Base-by-base conservation (phyloP, 306 rosid species). In the Pyrus bretschneideri region DNA sequence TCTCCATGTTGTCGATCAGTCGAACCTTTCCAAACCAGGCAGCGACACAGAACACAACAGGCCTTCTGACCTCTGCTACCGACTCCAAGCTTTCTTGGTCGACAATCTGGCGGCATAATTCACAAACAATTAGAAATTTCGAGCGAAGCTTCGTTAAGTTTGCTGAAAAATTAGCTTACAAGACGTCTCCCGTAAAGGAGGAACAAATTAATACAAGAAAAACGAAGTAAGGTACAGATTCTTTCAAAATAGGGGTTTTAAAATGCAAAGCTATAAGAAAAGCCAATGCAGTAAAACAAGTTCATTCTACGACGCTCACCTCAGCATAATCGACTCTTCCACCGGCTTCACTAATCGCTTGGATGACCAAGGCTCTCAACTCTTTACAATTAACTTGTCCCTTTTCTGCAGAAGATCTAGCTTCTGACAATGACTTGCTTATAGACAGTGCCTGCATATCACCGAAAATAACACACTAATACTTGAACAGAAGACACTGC, bases 291-390 rank as follows among this genome's bases (percentile, higher is more conserved):
- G 38, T 58, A 21, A 55, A 35, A 70, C 63, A 38, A 42, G 25
- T 52, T 55, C 72, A 61, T 49, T 21, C 58, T 38, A 54, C 11
- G 60, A 9, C 27, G 59, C 77, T 85, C 76, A 92, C 97, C 97
- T 92, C 99, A 2, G 91, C 93, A 85, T 95, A 95, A 76, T 95
- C 99, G 75, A 95, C 76, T 78, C 68, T 81, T 78, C 99, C 99
- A 46, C 97, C 96, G 14, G 97, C 91, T 80, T 87, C 91, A 61
- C 74, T 58, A 74, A 95, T 80, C 25, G 81, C 84, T 75, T 88
- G 78, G 44, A 77, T 59, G 76, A 87, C 91, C 45, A 68, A 38
- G 70, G 80, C 77, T 80, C 72, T 89, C 78, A 95, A 81, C 75
- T 81, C 87, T 72, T 73, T 85, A 76, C 90, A 90, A 67, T 85